phyloP scores from a whole-genome alignment of 2,329 filamentous ascomycete genomes.

The Fusarium azukiicola region DNA sequence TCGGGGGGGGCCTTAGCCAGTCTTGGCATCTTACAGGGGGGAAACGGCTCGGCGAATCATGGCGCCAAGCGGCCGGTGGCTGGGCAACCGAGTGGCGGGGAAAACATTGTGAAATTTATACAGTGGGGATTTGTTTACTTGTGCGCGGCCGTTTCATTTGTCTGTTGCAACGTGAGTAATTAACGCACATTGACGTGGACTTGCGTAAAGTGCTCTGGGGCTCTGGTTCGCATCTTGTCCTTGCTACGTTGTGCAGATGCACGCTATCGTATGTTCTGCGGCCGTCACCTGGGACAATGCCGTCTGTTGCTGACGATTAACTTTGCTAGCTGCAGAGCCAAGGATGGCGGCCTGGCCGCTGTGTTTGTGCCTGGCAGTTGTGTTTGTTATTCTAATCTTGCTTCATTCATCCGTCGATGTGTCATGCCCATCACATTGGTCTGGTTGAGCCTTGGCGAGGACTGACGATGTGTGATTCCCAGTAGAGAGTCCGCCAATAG shows the following conservation, averaged over 20 bases:
- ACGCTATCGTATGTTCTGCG: conserved; percentile 2
- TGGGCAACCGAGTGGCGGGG: conserved; percentile 6
- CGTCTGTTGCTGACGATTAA: not conserved
- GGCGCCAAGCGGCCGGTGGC: not conserved
- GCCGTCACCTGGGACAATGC: not conserved
- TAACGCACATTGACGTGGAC: conserved; percentile 2
- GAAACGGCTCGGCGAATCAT: conserved; percentile 12
- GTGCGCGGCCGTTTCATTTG: not conserved
- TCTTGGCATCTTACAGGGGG: conserved; percentile 18
- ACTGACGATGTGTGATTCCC: no score
- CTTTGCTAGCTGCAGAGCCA: conserved; percentile 13
- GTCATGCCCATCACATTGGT: no score
- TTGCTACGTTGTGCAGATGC: conserved; percentile 9
- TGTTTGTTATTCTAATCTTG: no score
- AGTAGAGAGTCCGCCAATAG: no score
- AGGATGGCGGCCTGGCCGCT: not conserved
- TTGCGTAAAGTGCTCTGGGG: not conserved
- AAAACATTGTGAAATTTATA: conserved; percentile 3
- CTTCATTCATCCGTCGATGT: no score
- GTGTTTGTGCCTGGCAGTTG: no score
- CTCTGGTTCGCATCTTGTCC: conserved; percentile 9
- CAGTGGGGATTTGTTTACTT: conserved; percentile 19
- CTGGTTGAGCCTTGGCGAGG: no score
- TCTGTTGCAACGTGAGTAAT: conserved; percentile 15
- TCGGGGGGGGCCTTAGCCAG: no score